Base-by-base conservation (phyloP, 2,329 filamentous ascomycete species). In the Pestalotiopsis sp. region DNA sequence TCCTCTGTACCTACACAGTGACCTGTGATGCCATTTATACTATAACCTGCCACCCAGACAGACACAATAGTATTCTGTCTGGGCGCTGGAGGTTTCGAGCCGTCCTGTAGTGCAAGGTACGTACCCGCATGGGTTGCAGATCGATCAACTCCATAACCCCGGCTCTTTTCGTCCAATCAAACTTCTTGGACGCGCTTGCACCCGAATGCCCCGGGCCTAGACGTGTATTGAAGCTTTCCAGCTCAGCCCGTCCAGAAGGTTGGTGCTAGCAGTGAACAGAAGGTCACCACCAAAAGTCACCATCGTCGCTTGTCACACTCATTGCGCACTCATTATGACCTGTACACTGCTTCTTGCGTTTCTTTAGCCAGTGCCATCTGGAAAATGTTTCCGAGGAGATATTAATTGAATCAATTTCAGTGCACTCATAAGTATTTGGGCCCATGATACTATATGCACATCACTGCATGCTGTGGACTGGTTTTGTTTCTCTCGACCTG, bases 91-190 rank as follows among this genome's bases (percentile, higher is more conserved):
- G 63, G 63, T 41, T 41, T 65, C 63, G 49, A 66, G 64, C 64
- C 64, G 60, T 66, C 27, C 27, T 36, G 31, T 36, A 36, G 31
- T 36, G 31, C 7, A 36, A 36, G 31, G 31, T 36, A 36, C 31
- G 45, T 25, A 65, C 12, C 41, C 23, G 45, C 59, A 20, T 62
- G 65, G 65, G 62, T 62, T 62, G 57, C 57, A 67, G 65, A 67
- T 67, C 65, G 65, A 67, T 67, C 57, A 67, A 67, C 65, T 63
- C 65, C 65, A 63, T 58, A 67, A 11, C 59, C 65, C 65, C 65
- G 65, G 65, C 41, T 25, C 65, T 38, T 13, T 17, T 38, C 41
- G 36, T 17, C 65, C 65, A 67, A 67, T 67, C 9, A 31, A 31
- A 67, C 23, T n/a, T n/a, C 41, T 39, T 36, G n/a, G 5, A 20